Percentiles rank a stretch among this genome's conserved stretches.
Conservation (phyloP, 1,284 basidiomycete species). For the Naganishia albida region DNA sequence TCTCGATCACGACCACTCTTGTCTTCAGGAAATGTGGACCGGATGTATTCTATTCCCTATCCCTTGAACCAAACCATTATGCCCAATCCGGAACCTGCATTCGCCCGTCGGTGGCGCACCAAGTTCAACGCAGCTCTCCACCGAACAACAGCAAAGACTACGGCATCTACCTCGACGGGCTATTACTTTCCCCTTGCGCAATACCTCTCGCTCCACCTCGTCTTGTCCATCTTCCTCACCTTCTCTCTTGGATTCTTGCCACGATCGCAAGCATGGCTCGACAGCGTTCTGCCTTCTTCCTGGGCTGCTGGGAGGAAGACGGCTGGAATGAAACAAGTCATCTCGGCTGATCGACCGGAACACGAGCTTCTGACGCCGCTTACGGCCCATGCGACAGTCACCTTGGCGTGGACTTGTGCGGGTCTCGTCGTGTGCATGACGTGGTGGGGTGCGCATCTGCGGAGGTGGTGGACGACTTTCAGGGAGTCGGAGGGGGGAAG, state of each 20-base stretch:
- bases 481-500: constrained; percentile 17
- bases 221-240: constrained; percentile 66
- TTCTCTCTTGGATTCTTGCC: constrained; percentile 69
- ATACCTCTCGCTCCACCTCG: constrained; percentile 72
- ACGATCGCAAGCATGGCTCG: constrained; percentile 58
- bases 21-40: not conserved
- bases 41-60: not conserved
- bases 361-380: constrained; percentile 66
- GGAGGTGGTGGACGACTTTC: constrained; percentile 57
- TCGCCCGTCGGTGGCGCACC: constrained; percentile 16
- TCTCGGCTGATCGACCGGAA: constrained; percentile 65
- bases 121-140: constrained; percentile 26
- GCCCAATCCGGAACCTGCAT: constrained; percentile 17
- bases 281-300: constrained; percentile 38
- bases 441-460: constrained; percentile 73
- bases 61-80: not conserved
- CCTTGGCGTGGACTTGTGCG: constrained; percentile 63
- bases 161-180: not conserved
- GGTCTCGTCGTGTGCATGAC: constrained; percentile 64
- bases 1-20: not conserved
- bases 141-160: not conserved
- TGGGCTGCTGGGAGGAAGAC: constrained; percentile 42
- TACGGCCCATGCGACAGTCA: constrained; percentile 65
- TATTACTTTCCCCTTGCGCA: constrained; percentile 51
- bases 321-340: constrained; percentile 37